Percentiles rank a stretch among this genome's conserved stretches.
These are phyloP conservation scores for Penicillium canescens DNA, from an alignment of 495 filamentous ascomycete genomes.

Conservation along the genomic window DNA sequence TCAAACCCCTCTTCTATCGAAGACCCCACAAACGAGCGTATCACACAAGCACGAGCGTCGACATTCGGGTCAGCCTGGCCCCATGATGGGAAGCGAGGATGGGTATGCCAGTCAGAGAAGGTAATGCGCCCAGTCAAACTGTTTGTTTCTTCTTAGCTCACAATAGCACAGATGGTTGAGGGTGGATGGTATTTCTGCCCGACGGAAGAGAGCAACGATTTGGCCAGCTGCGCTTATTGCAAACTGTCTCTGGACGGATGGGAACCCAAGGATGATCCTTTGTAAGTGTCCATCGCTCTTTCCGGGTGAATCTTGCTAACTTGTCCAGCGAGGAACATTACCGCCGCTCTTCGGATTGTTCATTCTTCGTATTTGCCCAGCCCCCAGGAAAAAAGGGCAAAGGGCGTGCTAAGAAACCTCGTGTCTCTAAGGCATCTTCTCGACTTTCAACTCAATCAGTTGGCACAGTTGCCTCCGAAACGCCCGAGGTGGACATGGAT, in stretches of 20 bases:
- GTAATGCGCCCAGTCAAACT: conserved; percentile 39
- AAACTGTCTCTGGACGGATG: conserved; percentile 82
- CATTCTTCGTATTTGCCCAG: conserved; percentile 68
- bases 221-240: conserved; percentile 88
- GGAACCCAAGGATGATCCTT: conserved; percentile 87
- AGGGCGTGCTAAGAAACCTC: conserved; percentile 52
- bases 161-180: conserved; percentile 69
- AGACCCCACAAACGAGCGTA: conserved; percentile 67
- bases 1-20: conserved; percentile 64
- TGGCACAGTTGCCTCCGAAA: conserved; percentile 52
- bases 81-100: conserved; percentile 83
- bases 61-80: conserved; percentile 84
- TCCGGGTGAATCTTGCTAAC: conserved; percentile 27
- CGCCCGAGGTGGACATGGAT: conserved; percentile 55
- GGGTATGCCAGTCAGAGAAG: conserved; percentile 85
- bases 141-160: conserved; percentile 16
- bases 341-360: conserved; percentile 72
- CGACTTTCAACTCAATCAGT: conserved; percentile 71
- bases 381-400: conserved; percentile 46
- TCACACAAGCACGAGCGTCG: conserved; percentile 72
- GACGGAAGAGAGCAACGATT: conserved; percentile 73
- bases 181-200: conserved; percentile 95
- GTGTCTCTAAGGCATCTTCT: conserved; percentile 64
- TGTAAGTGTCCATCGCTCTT: conserved; percentile 52
- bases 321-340: conserved; percentile 76